Percentiles rank a stretch among this genome's conserved stretches.
Conservation (phyloP, 2,329 filamentous ascomycete genomes). For the Clarireedia sp. region DNA sequence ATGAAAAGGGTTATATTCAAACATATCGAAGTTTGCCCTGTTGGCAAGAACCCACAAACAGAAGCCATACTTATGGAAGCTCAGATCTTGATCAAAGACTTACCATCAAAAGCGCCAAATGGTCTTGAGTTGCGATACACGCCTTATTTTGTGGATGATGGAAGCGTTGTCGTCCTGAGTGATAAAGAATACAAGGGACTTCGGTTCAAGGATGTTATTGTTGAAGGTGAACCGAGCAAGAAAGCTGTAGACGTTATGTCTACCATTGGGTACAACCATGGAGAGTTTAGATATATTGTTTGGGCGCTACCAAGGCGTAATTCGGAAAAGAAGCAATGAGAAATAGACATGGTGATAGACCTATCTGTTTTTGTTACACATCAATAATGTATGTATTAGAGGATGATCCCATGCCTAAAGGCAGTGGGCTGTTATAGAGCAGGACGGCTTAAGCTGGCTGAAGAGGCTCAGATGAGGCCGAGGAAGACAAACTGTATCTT, state of each 20-base stretch:
- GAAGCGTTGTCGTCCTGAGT: constrained; percentile 12
- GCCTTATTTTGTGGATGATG: constrained; percentile 13
- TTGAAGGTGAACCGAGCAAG: constrained; percentile 13
- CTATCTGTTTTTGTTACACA: no score
- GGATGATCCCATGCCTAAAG: no score
- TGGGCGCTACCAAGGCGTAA: background rate
- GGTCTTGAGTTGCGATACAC: background rate
- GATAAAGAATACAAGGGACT: background rate
- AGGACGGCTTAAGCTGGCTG: no score
- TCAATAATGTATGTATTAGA: no score
- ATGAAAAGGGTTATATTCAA: constrained; percentile 21
- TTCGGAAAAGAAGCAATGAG: background rate
- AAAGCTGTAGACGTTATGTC: constrained; percentile 10
- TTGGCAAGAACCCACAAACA: no score
- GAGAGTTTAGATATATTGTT: background rate
- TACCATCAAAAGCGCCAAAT: background rate
- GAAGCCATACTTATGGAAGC: no score
- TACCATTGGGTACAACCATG: background rate
- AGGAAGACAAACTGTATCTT: no score
- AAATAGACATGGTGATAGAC: no score
- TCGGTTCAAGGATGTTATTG: constrained; percentile 13
- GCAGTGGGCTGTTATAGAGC: no score
- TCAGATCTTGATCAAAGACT: no score
- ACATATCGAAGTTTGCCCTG: constrained; percentile 12
- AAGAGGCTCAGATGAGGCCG: no score